Conservation (phyloP, 2,329 filamentous ascomycete genomes). For the Gnomoniopsis sp. region DNA sequence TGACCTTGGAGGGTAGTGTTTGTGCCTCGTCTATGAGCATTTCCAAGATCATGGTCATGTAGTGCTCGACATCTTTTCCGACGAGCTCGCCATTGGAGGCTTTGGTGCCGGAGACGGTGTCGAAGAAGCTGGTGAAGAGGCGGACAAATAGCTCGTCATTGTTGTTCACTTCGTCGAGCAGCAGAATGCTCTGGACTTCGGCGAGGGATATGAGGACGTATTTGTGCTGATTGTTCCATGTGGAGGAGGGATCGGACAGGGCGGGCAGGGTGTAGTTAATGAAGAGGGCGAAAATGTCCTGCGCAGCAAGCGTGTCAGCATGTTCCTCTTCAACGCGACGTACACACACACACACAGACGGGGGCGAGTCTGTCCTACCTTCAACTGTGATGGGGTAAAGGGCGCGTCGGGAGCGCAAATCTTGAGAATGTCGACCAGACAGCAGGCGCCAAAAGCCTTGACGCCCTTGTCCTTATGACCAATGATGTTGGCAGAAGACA, state of each 20-base stretch:
- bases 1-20: slow-evolving; percentile 73
- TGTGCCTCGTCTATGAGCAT: slow-evolving; percentile 83
- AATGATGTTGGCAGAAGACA: slow-evolving; percentile 77
- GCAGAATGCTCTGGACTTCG: slow-evolving; percentile 90
- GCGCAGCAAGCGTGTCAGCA: slow-evolving; percentile 1
- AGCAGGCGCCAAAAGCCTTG: slow-evolving; percentile 82
- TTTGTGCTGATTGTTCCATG: slow-evolving; percentile 90
- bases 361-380: slow-evolving; percentile 54
- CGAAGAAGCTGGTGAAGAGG: slow-evolving; percentile 87
- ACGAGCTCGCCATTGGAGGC: slow-evolving; percentile 75
- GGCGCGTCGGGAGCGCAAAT: slow-evolving; percentile 94
- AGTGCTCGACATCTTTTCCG: slow-evolving; percentile 88
- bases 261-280: slow-evolving; percentile 79
- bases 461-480: slow-evolving; percentile 93
- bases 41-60: slow-evolving; percentile 82
- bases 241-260: slow-evolving; percentile 79
- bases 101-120: slow-evolving; percentile 80
- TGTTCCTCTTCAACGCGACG: not conserved
- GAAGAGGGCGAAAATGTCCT: slow-evolving; percentile 94
- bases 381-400: slow-evolving; percentile 84
- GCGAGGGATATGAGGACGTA: slow-evolving; percentile 86
- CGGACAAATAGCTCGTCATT: slow-evolving; percentile 75
- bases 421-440: slow-evolving; percentile 87
- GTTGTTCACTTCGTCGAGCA: slow-evolving; percentile 83
- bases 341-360: too few relatives aligned